A percentile compares a stretch with the other conserved stretches of the same genome.
Conservation (phyloP, 805 yeast genomes). For the Wickerhamiella alocasiicola region DNA sequence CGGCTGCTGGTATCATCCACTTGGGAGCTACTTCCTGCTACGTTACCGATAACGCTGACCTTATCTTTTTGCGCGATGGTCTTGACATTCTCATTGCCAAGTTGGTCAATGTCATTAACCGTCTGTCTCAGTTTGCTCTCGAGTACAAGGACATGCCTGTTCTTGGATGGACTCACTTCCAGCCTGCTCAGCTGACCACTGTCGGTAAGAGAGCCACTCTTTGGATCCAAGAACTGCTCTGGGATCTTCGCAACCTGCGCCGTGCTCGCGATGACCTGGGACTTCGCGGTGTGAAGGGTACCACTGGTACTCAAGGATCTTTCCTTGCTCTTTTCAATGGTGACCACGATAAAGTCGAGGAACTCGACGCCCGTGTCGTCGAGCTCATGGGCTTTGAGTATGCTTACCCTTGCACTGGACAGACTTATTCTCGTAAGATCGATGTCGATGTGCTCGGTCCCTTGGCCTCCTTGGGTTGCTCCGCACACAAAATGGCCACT, state of each 20-base stretch:
- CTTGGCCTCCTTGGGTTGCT: constrained; percentile 84
- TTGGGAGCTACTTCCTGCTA: constrained; percentile 97
- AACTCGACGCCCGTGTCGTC: constrained; percentile 79
- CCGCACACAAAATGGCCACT: constrained; percentile 96
- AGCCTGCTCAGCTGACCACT: constrained; percentile 97
- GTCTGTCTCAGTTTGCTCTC: constrained; percentile 76
- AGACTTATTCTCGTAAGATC: constrained; percentile 96
- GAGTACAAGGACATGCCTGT: constrained; percentile 93
- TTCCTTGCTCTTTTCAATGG: constrained; percentile 93
- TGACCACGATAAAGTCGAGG: constrained; percentile 92
- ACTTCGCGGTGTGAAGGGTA: constrained; percentile 95
- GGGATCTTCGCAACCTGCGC: constrained; percentile 93
- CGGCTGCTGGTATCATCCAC: constrained; percentile 96
- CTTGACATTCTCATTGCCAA: constrained; percentile 88
- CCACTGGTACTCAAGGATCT: constrained; percentile 98
- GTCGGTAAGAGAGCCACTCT: constrained; percentile 96
- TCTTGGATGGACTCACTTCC: constrained; percentile 98
- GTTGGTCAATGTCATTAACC: constrained; percentile 87
- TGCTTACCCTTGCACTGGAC: constrained; percentile 97
- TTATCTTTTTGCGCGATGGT: constrained; percentile 92
- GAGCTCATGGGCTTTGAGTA: constrained; percentile 86
- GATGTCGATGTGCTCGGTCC: constrained; percentile 92
- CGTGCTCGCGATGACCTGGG: constrained; percentile 96
- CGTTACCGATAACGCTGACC: constrained; percentile 96
- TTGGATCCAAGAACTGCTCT: constrained; percentile 93